Base-by-base conservation (phyloP, 306 rosid species). In the Prosopis cineraria region DNA sequence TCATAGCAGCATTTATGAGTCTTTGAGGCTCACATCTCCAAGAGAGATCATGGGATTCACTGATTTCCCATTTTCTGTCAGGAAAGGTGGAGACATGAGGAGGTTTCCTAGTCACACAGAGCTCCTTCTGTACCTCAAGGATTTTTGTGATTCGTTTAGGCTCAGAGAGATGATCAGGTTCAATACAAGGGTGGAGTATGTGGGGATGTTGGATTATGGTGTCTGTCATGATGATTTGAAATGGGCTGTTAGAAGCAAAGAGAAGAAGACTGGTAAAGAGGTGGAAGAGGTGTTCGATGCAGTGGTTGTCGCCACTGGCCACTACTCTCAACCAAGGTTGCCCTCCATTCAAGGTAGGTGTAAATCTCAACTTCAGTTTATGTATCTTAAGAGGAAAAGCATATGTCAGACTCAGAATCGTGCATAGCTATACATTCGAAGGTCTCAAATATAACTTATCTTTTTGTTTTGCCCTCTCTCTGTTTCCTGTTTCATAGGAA, bases 291-390 rank as follows among this genome's bases (percentile, higher is more conserved):
- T 91, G 44, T 95, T 92, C 78, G 98, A 95, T 85, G 93, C 98
- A 30, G 96, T 95, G 62, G 91, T 95, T 78, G 97, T 95, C 22
- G 98, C 98, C 70, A 81, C 79, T 50, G 98, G 98, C 45, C 98
- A 95, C 84, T 95, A 95, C 73, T 85, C 96, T 81, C 78, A 87
- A 47, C 98, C 98, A 58, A 90, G 84, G 82, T 74, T 95, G 78
- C 98, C 98, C 31, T 81, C 88, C 78, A 80, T 95, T 78, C 78
- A 88, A 68, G 98, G 98, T 91, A 72, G 3, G 56, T 25, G 19
- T 41, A 11, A 10, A 22, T 45, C 24, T 48, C 58, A 5, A 17
- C 27, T 56, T 48, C 11, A 52, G 7, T 68, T 73, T 56, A 47
- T 64, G 10, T 37, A 19, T 72, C 31, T 65, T 34, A 6, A 67